phyloP scores from a whole-genome alignment of 176 grass and related monocot genomes.

The Oryza officinalis region DNA sequence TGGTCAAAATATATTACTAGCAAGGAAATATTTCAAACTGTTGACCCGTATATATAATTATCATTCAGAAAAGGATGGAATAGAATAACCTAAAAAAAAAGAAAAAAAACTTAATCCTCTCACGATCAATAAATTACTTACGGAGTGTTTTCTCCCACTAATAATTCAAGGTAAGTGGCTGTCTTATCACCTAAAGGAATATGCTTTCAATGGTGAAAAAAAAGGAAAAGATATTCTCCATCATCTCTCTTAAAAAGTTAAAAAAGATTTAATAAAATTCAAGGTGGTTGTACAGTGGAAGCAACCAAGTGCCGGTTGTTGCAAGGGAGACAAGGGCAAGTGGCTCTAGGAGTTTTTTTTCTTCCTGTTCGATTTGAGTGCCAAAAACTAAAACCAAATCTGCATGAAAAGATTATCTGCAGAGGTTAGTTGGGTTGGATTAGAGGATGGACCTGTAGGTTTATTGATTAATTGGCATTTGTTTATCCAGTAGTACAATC shows the following conservation, averaged over 20 bases:
- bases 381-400: conserved; percentile 13
- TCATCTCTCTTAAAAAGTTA: background rate
- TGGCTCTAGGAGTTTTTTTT: background rate
- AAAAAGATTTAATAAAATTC: background rate
- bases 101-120: background rate
- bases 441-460: background rate
- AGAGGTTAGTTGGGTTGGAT: background rate
- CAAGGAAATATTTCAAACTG: background rate
- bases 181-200: background rate
- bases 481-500: background rate
- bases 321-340: conserved; percentile 9
- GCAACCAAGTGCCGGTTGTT: conserved; percentile 24
- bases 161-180: background rate
- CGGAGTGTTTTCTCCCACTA: too few relatives aligned
- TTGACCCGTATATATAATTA: background rate
- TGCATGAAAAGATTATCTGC: background rate
- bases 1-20: background rate
- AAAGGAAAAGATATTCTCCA: background rate
- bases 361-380: background rate
- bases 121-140: too few relatives aligned
- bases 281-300: background rate
- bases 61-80: background rate
- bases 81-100: background rate
- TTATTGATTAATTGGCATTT: background rate
- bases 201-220: background rate